Conservation (phyloP, 148 eudicot species). For the Bassia scoparia region DNA sequence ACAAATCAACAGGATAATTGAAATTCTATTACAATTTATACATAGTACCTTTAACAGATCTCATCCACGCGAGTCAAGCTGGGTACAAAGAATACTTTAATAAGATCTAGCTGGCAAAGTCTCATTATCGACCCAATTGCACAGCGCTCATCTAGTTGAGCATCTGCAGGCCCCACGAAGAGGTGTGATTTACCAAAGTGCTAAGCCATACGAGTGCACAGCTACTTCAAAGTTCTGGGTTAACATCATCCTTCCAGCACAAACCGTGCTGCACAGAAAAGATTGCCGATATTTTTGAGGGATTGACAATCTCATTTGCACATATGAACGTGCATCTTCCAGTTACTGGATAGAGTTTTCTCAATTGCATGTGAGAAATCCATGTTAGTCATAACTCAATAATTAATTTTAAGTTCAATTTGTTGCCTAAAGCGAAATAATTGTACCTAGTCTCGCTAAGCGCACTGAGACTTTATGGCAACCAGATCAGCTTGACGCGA, state of each 20-base stretch:
- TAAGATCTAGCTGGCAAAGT: conserved; percentile 75
- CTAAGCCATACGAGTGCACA: conserved; percentile 72
- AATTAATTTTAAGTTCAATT: neutral
- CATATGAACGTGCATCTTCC: conserved; percentile 72
- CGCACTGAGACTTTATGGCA: conserved; percentile 72
- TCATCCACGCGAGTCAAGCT: conserved; percentile 79
- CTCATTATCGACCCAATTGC: conserved; percentile 91
- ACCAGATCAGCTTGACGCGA: conserved; percentile 88
- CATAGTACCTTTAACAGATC: conserved; percentile 55
- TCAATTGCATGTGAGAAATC: conserved; percentile 73
- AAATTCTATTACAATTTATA: neutral
- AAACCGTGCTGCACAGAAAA: conserved; percentile 85
- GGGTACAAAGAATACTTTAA: conserved; percentile 86
- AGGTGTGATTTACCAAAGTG: conserved; percentile 68
- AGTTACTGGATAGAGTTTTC: conserved; percentile 71
- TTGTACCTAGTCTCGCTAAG: conserved; percentile 80
- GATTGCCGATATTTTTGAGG: conserved; percentile 78
- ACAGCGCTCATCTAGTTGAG: conserved; percentile 88
- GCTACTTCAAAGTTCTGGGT: conserved; percentile 87
- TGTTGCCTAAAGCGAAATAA: too few relatives aligned
- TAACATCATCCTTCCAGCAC: conserved; percentile 88
- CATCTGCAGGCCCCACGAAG: conserved; percentile 94
- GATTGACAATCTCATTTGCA: conserved; percentile 71
- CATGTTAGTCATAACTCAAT: neutral
- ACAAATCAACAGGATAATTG: conserved; percentile 16